A percentile compares a stretch with the other conserved stretches of the same genome.
Evolutionary conservation across 1,139 yeast species (phyloP).

Genomic region (Casaregolazyma lundiana): DNA sequence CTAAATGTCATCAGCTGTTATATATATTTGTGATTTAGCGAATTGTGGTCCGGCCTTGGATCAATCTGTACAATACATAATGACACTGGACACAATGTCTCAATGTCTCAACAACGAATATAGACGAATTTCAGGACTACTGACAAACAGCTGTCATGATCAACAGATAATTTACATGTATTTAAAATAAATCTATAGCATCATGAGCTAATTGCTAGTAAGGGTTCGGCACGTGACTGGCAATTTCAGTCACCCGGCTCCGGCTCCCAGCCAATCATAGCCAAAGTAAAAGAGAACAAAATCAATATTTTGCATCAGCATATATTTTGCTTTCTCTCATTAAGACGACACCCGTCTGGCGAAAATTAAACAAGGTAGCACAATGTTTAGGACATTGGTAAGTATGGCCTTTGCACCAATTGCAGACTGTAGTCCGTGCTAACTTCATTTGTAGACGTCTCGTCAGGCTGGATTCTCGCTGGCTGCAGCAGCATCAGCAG

Average conservation of each 20-base stretch:
- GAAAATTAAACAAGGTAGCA: not conserved
- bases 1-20: no score
- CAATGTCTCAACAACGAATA: no score
- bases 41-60: no score
- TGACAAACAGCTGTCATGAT: no score
- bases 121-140: no score
- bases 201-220: no score
- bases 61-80: no score
- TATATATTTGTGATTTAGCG: no score
- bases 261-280: constrained; percentile 10
- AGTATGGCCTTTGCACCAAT: constrained; percentile 1
- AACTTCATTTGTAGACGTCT: constrained; percentile 1
- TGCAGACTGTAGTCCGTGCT: not conserved
- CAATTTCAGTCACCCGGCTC: constrained; percentile 9
- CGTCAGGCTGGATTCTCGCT: constrained; percentile 6
- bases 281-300: constrained; percentile 7
- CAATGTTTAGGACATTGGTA: constrained; percentile 13
- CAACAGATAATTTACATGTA: no score
- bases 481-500: constrained; percentile 28
- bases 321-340: not conserved
- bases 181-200: no score
- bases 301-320: constrained; percentile 1
- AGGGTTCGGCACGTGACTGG: no score
- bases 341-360: constrained; percentile 1
- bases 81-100: no score